These are phyloP conservation scores for Williopsis jadinii DNA, from an alignment of 1,139 yeast species.

Conservation along the genomic window DNA sequence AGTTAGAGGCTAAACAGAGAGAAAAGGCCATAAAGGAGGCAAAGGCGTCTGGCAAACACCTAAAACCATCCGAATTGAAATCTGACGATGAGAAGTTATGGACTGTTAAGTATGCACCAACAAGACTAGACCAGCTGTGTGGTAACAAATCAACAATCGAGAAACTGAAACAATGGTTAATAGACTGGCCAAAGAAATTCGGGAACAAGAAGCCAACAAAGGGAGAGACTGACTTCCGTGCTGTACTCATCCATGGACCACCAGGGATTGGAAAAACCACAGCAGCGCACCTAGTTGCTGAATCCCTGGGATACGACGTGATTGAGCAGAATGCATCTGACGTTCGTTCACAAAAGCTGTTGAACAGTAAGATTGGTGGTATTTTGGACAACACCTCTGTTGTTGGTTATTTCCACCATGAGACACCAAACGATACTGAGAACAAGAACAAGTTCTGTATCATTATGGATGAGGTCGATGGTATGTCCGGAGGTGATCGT, in stretches of 20 bases:
- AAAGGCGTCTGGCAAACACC: slow-evolving; percentile 17
- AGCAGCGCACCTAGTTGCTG: slow-evolving; percentile 69
- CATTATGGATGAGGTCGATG: slow-evolving; percentile 98
- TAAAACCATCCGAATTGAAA: slow-evolving; percentile 17
- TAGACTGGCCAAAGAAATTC: slow-evolving; percentile 59
- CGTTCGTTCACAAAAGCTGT: slow-evolving; percentile 73
- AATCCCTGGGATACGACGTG: slow-evolving; percentile 61
- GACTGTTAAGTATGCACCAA: slow-evolving; percentile 94
- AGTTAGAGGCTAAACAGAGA: slow-evolving; percentile 23
- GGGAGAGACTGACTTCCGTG: slow-evolving; percentile 63
- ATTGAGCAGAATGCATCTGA: slow-evolving; percentile 83
- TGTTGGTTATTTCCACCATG: slow-evolving; percentile 56
- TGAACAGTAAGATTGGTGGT: slow-evolving; percentile 61
- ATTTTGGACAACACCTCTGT: slow-evolving; percentile 79
- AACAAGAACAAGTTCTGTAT: slow-evolving; percentile 54
- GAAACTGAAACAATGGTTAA: slow-evolving; percentile 65
- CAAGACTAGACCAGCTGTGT: slow-evolving; percentile 65
- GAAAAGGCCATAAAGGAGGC: slow-evolving; percentile 22
- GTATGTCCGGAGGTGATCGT: slow-evolving; percentile 98
- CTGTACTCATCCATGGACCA: slow-evolving; percentile 80
- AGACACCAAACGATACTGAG: slow-evolving; percentile 25
- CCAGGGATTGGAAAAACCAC: slow-evolving; percentile 84
- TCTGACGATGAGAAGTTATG: slow-evolving; percentile 56
- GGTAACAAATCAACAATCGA: slow-evolving; percentile 80
- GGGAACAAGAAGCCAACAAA: slow-evolving; percentile 52